Base-by-base conservation (phyloP, 2,329 filamentous ascomycete species). In the Ceratocystis harringtonii region DNA sequence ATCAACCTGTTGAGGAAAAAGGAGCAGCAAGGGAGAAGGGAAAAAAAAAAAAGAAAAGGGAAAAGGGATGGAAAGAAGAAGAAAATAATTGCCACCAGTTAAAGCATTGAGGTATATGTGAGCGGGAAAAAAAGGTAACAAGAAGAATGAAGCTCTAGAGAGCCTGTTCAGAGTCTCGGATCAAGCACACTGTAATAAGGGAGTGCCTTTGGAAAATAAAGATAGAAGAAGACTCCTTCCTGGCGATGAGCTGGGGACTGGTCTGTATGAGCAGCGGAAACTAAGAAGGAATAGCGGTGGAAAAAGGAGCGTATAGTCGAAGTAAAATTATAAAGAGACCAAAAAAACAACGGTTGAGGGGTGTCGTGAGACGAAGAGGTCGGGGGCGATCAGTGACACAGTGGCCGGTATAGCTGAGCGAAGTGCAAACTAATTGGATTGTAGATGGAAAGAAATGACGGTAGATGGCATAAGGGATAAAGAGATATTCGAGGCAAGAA, bases 11-110 rank as follows among this genome's bases (percentile, higher is more conserved):
- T 41, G 41, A 8, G 12, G 25, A 25, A 57, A 8, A 17, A 17
- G 19, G 7, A 30, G 52, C 28, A 57, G 52, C 7, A 52, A 28
- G 48, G 17, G 25, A 2, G 52, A 7, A 17, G 8, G n/a, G 8
- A 2, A 55, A 8, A 36, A 12, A 12, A 12, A 12, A 12, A 30
- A 22, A 3, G n/a, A 52, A 52, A 45, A 36, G 32, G 28, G 44
- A 41, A 63, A 62, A 50, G 57, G 25, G 62, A 57, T 44, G 62
- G 45, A 52, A 25, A 43, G 22, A 50, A 43, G 36, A 41, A 61
- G 6, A 36, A 32, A 22, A 65, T 15, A 62, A 41, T 62, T 65
- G 36, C 32, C 58, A 66, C 44, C 43, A 55, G n/a, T 55, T 60
- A 62, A 62, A 63, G 32, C 58, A 45, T 30, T n/a, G 36, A 32